These are phyloP conservation scores for Leccinum pachyderme DNA, from an alignment of 1,284 basidiomycete genomes.

Conservation along the genomic window DNA sequence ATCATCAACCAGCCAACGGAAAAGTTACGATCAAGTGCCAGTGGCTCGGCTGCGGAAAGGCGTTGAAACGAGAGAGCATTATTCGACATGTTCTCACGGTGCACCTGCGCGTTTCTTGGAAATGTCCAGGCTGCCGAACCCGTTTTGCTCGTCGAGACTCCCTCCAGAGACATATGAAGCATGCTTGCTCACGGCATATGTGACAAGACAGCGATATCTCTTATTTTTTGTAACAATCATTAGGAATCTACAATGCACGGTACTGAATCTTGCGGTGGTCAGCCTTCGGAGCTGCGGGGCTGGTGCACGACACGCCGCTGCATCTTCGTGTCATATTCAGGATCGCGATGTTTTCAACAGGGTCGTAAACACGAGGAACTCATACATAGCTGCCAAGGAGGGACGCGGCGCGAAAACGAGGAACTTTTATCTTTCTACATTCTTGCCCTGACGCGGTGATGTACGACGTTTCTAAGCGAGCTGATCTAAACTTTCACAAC, in stretches of 20 bases:
- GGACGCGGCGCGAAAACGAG: not conserved
- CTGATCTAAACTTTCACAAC: not conserved
- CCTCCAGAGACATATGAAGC: slow-evolving; percentile 27
- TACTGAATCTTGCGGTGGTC: no score
- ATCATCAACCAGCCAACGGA: slow-evolving; percentile 2
- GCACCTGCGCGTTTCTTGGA: slow-evolving; percentile 17
- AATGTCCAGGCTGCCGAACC: slow-evolving; percentile 20
- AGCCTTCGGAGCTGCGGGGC: no score
- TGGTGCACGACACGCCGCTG: no score
- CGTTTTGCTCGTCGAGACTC: slow-evolving; percentile 30
- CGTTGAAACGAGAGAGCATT: slow-evolving; percentile 30
- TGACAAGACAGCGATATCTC: not conserved
- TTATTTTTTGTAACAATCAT: not conserved
- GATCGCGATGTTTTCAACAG: not conserved
- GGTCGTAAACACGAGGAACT: not conserved
- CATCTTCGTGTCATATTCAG: not conserved
- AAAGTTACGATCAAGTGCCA: slow-evolving; percentile 17
- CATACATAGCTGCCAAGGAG: not conserved
- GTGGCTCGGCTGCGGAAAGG: slow-evolving; percentile 21
- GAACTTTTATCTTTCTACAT: no score
- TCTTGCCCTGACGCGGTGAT: no score
- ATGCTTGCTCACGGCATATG: slow-evolving; percentile 1
- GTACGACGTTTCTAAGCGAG: not conserved
- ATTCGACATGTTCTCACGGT: slow-evolving; percentile 24
- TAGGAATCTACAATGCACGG: no score